Evolutionary conservation across 2,329 filamentous ascomycete species (phyloP).

Genomic region (Phaeosphaeriaceae sp.): DNA sequence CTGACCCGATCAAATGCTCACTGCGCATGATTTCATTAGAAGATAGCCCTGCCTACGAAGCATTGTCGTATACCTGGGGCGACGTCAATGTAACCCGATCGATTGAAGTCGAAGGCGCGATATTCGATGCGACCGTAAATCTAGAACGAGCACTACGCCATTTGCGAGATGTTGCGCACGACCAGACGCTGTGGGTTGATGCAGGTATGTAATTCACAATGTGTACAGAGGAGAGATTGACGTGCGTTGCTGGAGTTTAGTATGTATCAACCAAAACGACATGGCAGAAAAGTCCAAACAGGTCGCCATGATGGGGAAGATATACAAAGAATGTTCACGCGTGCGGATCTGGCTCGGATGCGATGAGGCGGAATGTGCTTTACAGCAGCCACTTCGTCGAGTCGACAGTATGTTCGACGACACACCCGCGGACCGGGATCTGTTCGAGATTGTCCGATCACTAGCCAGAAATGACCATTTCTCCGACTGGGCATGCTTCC

Average conservation of each 20-base stretch:
- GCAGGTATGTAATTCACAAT: neutral
- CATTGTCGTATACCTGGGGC: neutral
- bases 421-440: neutral
- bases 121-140: neutral
- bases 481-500: neutral
- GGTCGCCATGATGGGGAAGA: neutral
- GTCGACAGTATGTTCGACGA: neutral
- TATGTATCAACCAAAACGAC: neutral
- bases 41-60: neutral
- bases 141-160: neutral
- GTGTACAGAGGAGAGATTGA: too few relatives aligned
- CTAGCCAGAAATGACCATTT: neutral
- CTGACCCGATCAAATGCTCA: neutral
- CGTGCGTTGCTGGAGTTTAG: neutral
- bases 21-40: neutral
- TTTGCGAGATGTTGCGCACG: neutral
- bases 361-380: neutral
- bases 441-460: neutral
- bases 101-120: neutral
- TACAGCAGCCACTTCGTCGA: neutral
- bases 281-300: neutral
- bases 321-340: neutral
- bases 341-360: neutral
- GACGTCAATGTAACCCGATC: neutral
- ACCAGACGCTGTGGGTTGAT: neutral